phyloP scores from a whole-genome alignment of 1,284 basidiomycete species.

The Trichosporon coremiiforme region DNA sequence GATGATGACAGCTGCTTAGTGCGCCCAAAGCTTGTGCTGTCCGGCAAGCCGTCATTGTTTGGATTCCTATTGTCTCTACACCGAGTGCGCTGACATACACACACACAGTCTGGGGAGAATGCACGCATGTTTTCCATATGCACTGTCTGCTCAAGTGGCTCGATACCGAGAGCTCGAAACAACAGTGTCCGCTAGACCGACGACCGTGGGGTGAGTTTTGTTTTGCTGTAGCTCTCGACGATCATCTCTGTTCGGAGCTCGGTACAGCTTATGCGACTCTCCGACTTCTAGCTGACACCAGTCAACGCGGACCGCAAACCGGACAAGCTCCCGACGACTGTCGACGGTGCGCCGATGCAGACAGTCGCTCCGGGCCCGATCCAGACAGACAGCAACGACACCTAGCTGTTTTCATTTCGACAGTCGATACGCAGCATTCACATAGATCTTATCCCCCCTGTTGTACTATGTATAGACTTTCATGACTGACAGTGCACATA shows the following conservation, averaged over 20 bases:
- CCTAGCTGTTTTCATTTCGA: no score
- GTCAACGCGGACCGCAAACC: slow-evolving; percentile 51
- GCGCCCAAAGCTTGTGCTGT: no score
- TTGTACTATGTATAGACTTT: slow-evolving; percentile 6
- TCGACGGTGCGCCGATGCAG: slow-evolving; percentile 43
- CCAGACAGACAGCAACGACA: background rate
- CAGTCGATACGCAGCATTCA: no score
- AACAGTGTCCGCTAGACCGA: slow-evolving; percentile 92
- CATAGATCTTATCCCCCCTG: background rate
- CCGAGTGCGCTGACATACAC: no score
- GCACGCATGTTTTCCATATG: slow-evolving; percentile 92
- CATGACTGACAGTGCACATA: background rate
- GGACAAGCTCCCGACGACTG: slow-evolving; percentile 49
- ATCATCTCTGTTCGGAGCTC: no score
- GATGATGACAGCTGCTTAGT: background rate
- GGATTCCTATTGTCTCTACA: background rate
- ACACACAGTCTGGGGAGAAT: slow-evolving; percentile 80
- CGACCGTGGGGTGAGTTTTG: slow-evolving; percentile 79
- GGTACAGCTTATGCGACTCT: background rate
- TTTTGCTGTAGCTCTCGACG: no score
- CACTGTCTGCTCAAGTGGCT: slow-evolving; percentile 95
- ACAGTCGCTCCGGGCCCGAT: slow-evolving; percentile 44
- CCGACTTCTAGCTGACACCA: slow-evolving; percentile 27
- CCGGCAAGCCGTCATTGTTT: no score
- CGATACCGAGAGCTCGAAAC: slow-evolving; percentile 77